Conservation (phyloP, 345 rosid genomes). For the Hibiscus syriacus region DNA sequence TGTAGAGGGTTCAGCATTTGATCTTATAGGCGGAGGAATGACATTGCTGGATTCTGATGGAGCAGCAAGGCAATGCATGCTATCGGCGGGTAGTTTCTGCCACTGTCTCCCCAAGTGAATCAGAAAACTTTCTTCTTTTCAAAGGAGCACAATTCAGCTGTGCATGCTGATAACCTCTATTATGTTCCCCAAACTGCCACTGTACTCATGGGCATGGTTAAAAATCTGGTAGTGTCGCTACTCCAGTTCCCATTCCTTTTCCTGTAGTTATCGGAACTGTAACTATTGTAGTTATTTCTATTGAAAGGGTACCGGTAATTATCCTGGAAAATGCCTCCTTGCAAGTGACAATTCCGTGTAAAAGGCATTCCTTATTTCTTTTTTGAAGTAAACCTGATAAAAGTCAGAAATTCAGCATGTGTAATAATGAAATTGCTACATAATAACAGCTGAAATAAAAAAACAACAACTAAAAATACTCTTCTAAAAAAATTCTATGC, state of each 20-base stretch:
- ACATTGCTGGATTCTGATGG: constrained; percentile 19
- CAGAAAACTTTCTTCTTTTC: constrained; percentile 56
- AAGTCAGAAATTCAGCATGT: neutral
- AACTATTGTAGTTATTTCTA: constrained; percentile 21
- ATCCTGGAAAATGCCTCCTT: constrained; percentile 33
- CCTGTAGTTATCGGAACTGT: constrained; percentile 10
- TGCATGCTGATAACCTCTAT: constrained; percentile 16
- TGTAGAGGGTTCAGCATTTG: constrained; percentile 19
- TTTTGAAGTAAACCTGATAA: neutral
- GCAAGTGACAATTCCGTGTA: constrained; percentile 31
- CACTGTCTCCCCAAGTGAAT: constrained; percentile 39
- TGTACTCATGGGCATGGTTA: constrained; percentile 16
- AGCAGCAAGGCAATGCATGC: constrained; percentile 17
- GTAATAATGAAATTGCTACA: neutral
- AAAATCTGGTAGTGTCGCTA: constrained; percentile 15
- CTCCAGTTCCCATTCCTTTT: constrained; percentile 24
- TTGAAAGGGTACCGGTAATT: constrained; percentile 25
- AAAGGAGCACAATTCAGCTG: constrained; percentile 31
- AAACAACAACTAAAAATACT: neutral
- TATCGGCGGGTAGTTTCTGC: constrained; percentile 20
- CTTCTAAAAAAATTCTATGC: neutral
- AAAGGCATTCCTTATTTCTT: constrained; percentile 38
- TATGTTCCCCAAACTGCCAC: constrained; percentile 27
- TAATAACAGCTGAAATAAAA: neutral
- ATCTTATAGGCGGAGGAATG: constrained; percentile 26